Evolutionary conservation across 805 yeast species (phyloP), one percentile per base, ranked within the genome.

Genomic region (Clavispora asparagi): DNA sequence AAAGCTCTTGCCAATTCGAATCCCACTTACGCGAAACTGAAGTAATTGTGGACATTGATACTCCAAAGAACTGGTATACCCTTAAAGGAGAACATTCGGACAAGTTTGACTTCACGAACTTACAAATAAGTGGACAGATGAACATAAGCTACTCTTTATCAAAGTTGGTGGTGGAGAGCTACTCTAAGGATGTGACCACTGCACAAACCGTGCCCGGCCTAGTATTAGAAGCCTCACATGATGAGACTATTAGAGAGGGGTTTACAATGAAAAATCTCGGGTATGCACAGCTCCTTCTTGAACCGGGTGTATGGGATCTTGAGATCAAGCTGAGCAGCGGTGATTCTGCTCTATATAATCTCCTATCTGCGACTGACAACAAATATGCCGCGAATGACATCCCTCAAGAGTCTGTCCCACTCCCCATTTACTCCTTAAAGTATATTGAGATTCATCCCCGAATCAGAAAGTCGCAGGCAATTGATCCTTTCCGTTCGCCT

Each of bases 241-340:
- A 46, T 2, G 41, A 39, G 4, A 31, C 16, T 2, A 13, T 50
- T n/a, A 67, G 75, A 1, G 88, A 82, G 52, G 84, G 96, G 0
- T 70, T 66, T 33, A 81, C 90, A 1, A 86, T 92, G 94, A 76
- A 83, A 1, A 83, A 86, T 35, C 70, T 84, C 51, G 97, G 97
- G 0, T 92, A 92, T 62, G 78, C 85, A 44, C 97, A 91, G 63
- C 68, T 94, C 40, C 79, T 78, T 51, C 81, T 85, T 0, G 72
- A 71, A 42, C 94, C 95, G 1, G 96, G 96, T 0, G 40, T 72
- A 4, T 87, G 87, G 84, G 61, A 66, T 2, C 60, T 87, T n/a
- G 54, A 57, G 1, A 56, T 83, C 11, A 76, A 76, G 49, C 59
- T 4, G 71, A 79, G 1, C 53, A 64, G 40, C 23, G 23, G 23